phyloP scores from a whole-genome alignment of 345 rosid species.

The Salix brachista region DNA sequence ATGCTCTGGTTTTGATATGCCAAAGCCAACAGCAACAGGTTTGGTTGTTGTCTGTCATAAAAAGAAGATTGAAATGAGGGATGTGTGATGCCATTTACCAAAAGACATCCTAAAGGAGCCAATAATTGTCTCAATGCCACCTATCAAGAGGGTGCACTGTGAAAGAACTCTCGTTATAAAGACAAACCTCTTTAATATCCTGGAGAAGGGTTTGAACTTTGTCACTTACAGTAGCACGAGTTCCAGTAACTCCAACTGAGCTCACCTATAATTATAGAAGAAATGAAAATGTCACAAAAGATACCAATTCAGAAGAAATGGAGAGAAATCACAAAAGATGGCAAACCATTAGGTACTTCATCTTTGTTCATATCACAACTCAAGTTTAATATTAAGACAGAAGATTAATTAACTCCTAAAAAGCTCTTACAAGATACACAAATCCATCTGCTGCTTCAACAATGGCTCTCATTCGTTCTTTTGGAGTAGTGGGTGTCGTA shows the following conservation, averaged over 20 bases:
- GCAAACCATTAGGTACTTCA: neutral
- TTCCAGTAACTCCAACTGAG: constrained; percentile 82
- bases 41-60: constrained; percentile 47
- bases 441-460: constrained; percentile 87
- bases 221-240: constrained; percentile 66
- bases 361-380: constrained; percentile 1
- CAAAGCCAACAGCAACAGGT: constrained; percentile 82
- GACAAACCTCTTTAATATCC: constrained; percentile 65
- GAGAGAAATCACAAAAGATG: neutral
- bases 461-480: constrained; percentile 67
- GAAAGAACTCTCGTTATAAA: neutral
- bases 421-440: constrained; percentile 68
- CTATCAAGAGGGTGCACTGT: neutral
- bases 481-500: constrained; percentile 80
- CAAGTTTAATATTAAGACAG: neutral
- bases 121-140: neutral
- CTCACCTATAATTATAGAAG: constrained; percentile 54
- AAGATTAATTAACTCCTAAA: neutral
- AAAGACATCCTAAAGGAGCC: neutral
- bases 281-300: neutral
- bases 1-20: constrained; percentile 78
- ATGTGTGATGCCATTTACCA: neutral
- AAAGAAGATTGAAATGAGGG: neutral
- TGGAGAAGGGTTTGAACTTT: constrained; percentile 58
- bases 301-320: constrained; percentile 8